Base-by-base conservation (phyloP, 108 stramenopile species). In the Pseudonitzschia multiseries region DNA sequence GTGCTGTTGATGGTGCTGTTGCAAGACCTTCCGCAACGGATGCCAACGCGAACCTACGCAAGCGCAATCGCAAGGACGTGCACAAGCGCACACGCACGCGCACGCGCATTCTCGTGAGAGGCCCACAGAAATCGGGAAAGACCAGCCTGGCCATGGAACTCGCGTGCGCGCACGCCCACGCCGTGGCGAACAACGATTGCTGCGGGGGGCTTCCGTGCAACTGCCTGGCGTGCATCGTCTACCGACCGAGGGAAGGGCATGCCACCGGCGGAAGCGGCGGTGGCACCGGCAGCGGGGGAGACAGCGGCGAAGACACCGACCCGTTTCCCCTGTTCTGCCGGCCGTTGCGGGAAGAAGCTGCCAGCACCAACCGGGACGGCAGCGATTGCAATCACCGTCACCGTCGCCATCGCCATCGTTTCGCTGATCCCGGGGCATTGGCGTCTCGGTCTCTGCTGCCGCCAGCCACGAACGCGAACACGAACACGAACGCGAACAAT, bases 91-190 rank as follows among this genome's bases (percentile, higher is more conserved):
- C n/a, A n/a, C n/a, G n/a, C n/a, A n/a, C n/a, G n/a, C 66, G 66
- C 12, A 61, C 29, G 60, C 50, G 64, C 21, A 56, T 79, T 41
- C 66, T 79, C 6, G 40, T 79, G 59, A 40, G 70, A 9, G 78
- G 78, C 5, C 78, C 78, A 4, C n/a, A 20, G 12, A n/a, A 61
- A 17, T 68, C 71, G 21, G 78, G 78, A 10, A 73, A 70, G 26
- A 68, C 71, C 26, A 68, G 66, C 40, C 0, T 79, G 57, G 78
- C 71, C n/a, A 79, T 79, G 71, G 51, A 79, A 36, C 33, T 79
- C 0, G 78, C 78, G 9, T 79, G 72, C 0, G 78, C 78, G 9
- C 72, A 73, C 40, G 26, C 71, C 4, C 36, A 54, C 10, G 72
- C 78, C 26, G 36, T 69, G 27, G 24, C 36, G 36, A 2, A 36